Evolutionary conservation across 352 stramenopile species (phyloP), one percentile per base, ranked within the genome.

Genomic region (Phytophthora aleatoria): DNA sequence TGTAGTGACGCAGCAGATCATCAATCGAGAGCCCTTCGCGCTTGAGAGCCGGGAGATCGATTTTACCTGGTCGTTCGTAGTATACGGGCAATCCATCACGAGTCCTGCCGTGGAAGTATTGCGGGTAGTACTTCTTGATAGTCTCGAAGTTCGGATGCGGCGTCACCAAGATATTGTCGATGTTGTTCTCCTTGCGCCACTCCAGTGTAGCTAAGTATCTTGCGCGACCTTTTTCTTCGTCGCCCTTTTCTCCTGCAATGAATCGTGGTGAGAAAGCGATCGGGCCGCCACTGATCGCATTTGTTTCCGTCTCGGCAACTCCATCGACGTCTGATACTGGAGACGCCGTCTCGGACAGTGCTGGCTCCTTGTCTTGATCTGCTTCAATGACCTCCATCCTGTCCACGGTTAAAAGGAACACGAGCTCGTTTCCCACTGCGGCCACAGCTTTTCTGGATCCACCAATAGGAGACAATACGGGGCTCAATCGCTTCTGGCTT

Each of bases 101-200:
- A 44, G 87, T 92, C 20, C 81, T 81, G 6, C 89, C 89, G 61
- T 96, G 91, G 47, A 96, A 96, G 64, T 88, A 97, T 64, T 97
- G 91, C 12, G 91, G 91, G 49, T 97, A 97, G 56, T 96, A 94
- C 63, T 91, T 85, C 73, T 97, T 97, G 81, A 97, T 97, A 5
- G 77, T 83, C 26, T 91, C 78, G 60, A 96, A 97, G 16, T 83
- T 88, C 26, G 71, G 81, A 47, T 96, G 86, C 11, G 87, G 76
- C 42, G 76, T 82, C 39, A 95, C 73, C 47, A 97, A 81, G 31
- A 97, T 97, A 47, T 87, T 68, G 66, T 97, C 91, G 20, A 97
- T 91, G 24, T 81, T 69, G 58, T 97, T 91, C 56, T 93, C 86
- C 12, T 87, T 76, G 28, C 90, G 81, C 90, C 90, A 97, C 64